Conservation (phyloP, 2,329 filamentous ascomycete genomes). For the Cylindrodendrum hubeiense region DNA sequence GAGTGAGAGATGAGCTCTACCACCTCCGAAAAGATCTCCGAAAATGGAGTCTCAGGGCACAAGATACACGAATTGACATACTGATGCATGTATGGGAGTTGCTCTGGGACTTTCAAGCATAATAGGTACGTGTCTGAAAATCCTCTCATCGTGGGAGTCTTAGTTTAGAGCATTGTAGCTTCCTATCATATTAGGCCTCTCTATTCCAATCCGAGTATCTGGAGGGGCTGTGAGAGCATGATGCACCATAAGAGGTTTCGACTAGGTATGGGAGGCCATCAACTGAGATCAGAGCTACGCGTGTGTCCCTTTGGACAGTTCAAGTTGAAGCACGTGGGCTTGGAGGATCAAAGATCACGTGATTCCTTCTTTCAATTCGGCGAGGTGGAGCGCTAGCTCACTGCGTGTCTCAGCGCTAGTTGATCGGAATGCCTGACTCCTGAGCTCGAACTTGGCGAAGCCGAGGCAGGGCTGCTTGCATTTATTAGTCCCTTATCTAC, state of each 20-base stretch:
- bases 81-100: background rate
- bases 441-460: background rate
- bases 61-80: background rate
- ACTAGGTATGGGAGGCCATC: too few relatives aligned
- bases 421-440: constrained; percentile 16
- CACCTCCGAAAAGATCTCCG: background rate
- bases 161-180: too few relatives aligned
- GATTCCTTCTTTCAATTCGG: constrained; percentile 14
- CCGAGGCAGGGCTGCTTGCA: background rate
- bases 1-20: background rate
- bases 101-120: background rate
- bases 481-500: background rate
- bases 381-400: constrained; percentile 25
- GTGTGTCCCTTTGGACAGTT: background rate
- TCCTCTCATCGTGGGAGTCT: too few relatives aligned
- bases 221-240: too few relatives aligned
- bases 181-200: too few relatives aligned
- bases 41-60: too few relatives aligned
- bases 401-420: constrained; percentile 22
- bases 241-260: too few relatives aligned
- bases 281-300: background rate
- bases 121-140: background rate
- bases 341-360: constrained; percentile 9
- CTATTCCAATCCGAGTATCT: too few relatives aligned
- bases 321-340: background rate